A percentile compares a stretch with the other conserved stretches of the same genome.
Evolutionary conservation across 495 filamentous ascomycete genomes (phyloP).

Genomic region (Astrothelium subdiscretum): DNA sequence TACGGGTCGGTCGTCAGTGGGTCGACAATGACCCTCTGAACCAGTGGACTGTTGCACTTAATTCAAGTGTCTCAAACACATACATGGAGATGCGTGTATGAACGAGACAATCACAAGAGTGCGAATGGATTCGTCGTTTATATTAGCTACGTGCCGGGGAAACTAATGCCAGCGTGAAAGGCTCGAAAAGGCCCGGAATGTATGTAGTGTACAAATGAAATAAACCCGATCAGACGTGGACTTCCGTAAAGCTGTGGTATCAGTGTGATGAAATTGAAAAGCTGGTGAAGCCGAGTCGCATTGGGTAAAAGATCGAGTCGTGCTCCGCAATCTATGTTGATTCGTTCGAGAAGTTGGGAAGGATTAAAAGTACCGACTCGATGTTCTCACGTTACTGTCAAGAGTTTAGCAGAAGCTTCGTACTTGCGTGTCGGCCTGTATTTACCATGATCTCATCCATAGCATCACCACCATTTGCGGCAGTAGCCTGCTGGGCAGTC

Average conservation of each 20-base stretch:
- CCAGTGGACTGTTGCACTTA: neutral
- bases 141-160: neutral
- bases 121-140: neutral
- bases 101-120: neutral
- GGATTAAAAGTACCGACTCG: neutral
- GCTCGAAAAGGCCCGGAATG: neutral
- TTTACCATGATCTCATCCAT: slow-evolving; percentile 19
- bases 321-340: neutral
- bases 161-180: neutral
- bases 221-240: too few species aligned
- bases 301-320: neutral
- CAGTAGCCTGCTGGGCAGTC: slow-evolving; percentile 6
- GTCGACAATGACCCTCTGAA: neutral
- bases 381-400: neutral
- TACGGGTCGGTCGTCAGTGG: neutral
- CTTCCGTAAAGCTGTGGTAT: too few species aligned
- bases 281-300: too few species aligned
- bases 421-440: too few species aligned
- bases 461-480: slow-evolving; percentile 8
- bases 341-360: neutral
- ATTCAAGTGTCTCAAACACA: neutral
- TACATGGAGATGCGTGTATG: neutral
- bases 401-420: too few species aligned
- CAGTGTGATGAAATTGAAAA: too few species aligned
- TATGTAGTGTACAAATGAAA: neutral